Conservation (phyloP, 2,329 filamentous ascomycete genomes). For the Madurella mycetomatis region DNA sequence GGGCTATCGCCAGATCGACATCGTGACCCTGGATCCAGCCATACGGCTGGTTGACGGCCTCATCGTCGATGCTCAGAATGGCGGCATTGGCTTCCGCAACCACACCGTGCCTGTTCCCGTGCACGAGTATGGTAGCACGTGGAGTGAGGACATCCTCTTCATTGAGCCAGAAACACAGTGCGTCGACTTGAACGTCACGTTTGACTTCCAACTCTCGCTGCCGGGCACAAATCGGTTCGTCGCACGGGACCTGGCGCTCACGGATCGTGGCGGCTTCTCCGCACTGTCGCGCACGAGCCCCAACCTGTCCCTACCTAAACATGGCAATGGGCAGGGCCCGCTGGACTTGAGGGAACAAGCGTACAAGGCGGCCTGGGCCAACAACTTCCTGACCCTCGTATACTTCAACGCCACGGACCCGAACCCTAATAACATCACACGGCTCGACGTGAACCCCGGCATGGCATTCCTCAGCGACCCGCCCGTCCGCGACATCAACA, state of each 20-base stretch:
- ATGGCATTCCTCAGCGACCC: not conserved
- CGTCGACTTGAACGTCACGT: constrained; percentile 10
- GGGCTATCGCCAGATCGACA: constrained; percentile 6
- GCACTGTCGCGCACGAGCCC: constrained; percentile 1
- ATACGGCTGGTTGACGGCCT: constrained; percentile 11
- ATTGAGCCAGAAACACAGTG: constrained; percentile 9
- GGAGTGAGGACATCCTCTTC: constrained; percentile 13
- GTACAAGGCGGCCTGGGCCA: constrained; percentile 11
- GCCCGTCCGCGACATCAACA: too few relatives aligned
- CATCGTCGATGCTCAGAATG: constrained; percentile 8
- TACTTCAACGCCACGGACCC: constrained; percentile 5
- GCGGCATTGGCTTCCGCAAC: constrained; percentile 14
- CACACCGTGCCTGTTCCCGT: constrained; percentile 2
- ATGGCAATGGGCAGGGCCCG: constrained; percentile 3
- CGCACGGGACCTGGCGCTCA: not conserved
- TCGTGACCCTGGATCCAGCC: constrained; percentile 3
- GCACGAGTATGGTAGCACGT: constrained; percentile 7
- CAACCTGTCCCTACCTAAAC: not conserved
- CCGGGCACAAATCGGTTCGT: not conserved
- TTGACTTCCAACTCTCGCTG: constrained; percentile 4
- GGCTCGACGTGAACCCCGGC: constrained; percentile 1
- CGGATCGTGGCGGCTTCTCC: constrained; percentile 10
- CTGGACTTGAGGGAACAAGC: constrained; percentile 4
- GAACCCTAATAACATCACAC: not conserved
- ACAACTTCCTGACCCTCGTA: constrained; percentile 6